phyloP scores from a whole-genome alignment of 129 eudicot species.

The Artemisia argyi region DNA sequence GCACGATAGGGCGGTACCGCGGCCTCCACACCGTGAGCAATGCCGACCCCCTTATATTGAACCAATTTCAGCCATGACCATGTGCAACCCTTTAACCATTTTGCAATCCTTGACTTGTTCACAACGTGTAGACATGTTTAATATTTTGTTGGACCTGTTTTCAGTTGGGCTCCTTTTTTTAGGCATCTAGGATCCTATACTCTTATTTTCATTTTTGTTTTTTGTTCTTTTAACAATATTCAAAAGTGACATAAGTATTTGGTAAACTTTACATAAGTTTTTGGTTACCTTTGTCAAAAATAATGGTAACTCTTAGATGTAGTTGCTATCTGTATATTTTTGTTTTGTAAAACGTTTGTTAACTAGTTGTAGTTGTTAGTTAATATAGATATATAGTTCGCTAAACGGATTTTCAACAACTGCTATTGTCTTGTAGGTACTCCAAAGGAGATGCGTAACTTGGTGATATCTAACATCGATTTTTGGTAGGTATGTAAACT shows the following conservation, averaged over 20 bases:
- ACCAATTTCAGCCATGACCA: slow-evolving; percentile 29
- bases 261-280: too few relatives aligned
- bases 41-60: slow-evolving; percentile 29
- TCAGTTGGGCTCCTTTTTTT: slow-evolving; percentile 12
- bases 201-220: too few relatives aligned
- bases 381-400: background rate
- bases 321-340: too few relatives aligned
- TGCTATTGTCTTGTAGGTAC: slow-evolving; percentile 29
- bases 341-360: too few relatives aligned
- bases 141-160: slow-evolving; percentile 20
- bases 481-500: slow-evolving; percentile 17
- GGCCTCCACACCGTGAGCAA: too few relatives aligned
- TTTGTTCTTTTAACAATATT: background rate
- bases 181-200: background rate
- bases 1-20: too few relatives aligned
- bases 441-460: slow-evolving; percentile 47
- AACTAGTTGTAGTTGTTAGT: too few relatives aligned
- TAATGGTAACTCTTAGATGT: too few relatives aligned
- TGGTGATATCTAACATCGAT: slow-evolving; percentile 1
- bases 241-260: background rate
- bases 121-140: slow-evolving; percentile 17
- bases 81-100: slow-evolving; percentile 23
- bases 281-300: too few relatives aligned
- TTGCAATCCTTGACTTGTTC: slow-evolving; percentile 17
- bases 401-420: background rate